Evolutionary conservation across 2,329 filamentous ascomycete genomes (phyloP), one percentile per base, ranked within the genome.

Genomic region (Grosmannia penicillata): DNA sequence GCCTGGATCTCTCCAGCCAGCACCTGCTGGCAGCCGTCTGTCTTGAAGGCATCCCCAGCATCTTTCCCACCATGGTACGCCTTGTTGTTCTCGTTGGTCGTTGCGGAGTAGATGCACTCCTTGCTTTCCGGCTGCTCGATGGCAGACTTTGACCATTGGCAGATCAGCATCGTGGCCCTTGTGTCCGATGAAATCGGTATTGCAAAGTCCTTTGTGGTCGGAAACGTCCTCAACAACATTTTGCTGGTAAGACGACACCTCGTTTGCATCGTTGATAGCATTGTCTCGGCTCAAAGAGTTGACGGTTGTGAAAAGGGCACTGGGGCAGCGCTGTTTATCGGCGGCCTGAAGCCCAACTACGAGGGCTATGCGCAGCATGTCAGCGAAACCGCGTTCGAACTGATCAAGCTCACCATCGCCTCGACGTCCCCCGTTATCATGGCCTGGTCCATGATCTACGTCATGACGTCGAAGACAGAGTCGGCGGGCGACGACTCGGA

Each of bases 381-480:
- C 37, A 34, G 31, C 37, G 31, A 39, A 6, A 33, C 37, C 3
- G 30, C 37, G 11, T 39, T 39, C 24, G 37, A 39, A 19, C 30
- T 39, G 10, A 18, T 39, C 37, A 39, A 39, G 25, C 25, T 39
- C 21, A 17, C 25, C 23, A 34, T 39, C 17, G 23, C 34, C 17
- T 34, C 37, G n/a, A 34, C 31, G 6, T 27, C 37, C 24, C 37
- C 37, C 4, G 14, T 36, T 13, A 22, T 32, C 26, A 36, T 36
- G 40, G 17, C 46, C 45, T 22, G 34, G 43, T 26, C 38, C 38
- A 11, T 48, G 45, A 22, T 44, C 33, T 27, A 47, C 46, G 35
- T 45, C 47, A 37, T 37, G 31, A 42, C 41, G 13, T 47, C 49
- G 6, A 13, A 23, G 26, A 8, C 19, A 10, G 18, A 21, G 30